These are phyloP conservation scores for Xylaria nigripes DNA, from an alignment of 495 filamentous ascomycete species.

Conservation along the genomic window DNA sequence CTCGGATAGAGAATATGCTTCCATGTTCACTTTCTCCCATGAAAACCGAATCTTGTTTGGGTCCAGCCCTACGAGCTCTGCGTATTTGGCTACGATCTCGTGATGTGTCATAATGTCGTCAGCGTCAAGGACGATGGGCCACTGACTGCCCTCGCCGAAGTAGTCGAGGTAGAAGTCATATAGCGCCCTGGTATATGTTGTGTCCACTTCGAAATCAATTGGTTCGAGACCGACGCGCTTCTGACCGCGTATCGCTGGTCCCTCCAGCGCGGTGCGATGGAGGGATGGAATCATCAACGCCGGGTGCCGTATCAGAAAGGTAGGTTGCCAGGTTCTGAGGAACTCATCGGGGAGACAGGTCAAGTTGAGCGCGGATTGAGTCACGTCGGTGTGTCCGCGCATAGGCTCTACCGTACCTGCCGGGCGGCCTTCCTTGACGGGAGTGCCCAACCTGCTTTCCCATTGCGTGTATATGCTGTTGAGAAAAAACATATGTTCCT, in stretches of 20 bases:
- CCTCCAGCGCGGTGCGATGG: slow-evolving; percentile 24
- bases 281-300: slow-evolving; percentile 32
- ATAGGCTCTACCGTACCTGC: not conserved
- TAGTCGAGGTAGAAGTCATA: slow-evolving; percentile 31
- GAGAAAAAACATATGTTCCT: slow-evolving; percentile 32
- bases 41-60: slow-evolving; percentile 26
- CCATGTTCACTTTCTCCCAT: slow-evolving; percentile 26
- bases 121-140: slow-evolving; percentile 37
- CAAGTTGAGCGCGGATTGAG: slow-evolving; percentile 26
- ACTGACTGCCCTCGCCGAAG: slow-evolving; percentile 12
- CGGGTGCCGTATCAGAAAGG: slow-evolving; percentile 40
- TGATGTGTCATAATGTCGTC: slow-evolving; percentile 37
- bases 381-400: slow-evolving; percentile 1
- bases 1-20: not conserved
- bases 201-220: slow-evolving; percentile 15
- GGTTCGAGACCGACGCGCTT: slow-evolving; percentile 9
- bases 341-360: slow-evolving; percentile 34
- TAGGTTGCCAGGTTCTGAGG: slow-evolving; percentile 27
- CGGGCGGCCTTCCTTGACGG: not conserved
- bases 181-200: slow-evolving; percentile 29
- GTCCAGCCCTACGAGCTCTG: slow-evolving; percentile 32
- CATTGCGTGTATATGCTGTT: slow-evolving; percentile 13
- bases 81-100: slow-evolving; percentile 25
- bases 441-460: slow-evolving; percentile 1
- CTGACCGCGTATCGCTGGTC: not conserved